phyloP scores from a whole-genome alignment of 1,284 basidiomycete genomes.

The Vanrija pseudolonga region DNA sequence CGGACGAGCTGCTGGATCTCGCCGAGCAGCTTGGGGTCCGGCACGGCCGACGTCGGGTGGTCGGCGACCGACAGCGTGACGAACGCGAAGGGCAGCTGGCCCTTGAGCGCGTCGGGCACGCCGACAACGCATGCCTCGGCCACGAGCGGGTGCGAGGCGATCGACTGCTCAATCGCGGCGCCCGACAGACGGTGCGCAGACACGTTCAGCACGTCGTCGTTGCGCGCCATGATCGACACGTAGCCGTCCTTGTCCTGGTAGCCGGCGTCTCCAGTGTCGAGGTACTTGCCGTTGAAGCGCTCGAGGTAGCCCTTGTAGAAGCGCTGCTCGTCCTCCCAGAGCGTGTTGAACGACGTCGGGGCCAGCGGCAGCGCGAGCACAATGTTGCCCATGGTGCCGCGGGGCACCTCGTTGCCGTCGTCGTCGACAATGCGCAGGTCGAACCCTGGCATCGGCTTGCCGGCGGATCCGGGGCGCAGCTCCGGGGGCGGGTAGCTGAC shows the following conservation, averaged over 20 bases:
- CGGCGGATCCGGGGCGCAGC: constrained; percentile 17
- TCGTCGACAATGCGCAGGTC: constrained; percentile 22
- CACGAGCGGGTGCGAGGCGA: constrained; percentile 85
- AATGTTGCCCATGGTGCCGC: constrained; percentile 20
- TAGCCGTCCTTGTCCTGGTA: constrained; percentile 89
- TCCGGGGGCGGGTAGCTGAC: constrained; percentile 7
- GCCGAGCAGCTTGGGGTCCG: constrained; percentile 58
- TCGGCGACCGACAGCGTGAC: constrained; percentile 48
- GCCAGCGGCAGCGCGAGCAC: constrained; percentile 81
- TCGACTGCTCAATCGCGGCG: constrained; percentile 89
- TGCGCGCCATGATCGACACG: constrained; percentile 92
- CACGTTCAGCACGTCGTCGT: constrained; percentile 66
- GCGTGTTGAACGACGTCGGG: constrained; percentile 62
- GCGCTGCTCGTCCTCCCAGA: constrained; percentile 73
- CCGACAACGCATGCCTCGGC: constrained; percentile 82
- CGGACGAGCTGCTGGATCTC: constrained; percentile 86
- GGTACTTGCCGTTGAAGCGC: constrained; percentile 32
- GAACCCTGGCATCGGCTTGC: constrained; percentile 21
- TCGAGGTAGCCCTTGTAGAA: constrained; percentile 89
- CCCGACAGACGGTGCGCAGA: constrained; percentile 92
- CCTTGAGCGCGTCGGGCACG: constrained; percentile 73
- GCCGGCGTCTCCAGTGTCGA: constrained; percentile 93
- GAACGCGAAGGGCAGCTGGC: constrained; percentile 59
- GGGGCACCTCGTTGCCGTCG: constrained; percentile 13
- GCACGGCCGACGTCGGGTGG: constrained; percentile 55